Percentiles rank a stretch among this genome's conserved stretches.
Evolutionary conservation across 805 yeast genomes (phyloP).

Genomic region (Yarrowia sp.): DNA sequence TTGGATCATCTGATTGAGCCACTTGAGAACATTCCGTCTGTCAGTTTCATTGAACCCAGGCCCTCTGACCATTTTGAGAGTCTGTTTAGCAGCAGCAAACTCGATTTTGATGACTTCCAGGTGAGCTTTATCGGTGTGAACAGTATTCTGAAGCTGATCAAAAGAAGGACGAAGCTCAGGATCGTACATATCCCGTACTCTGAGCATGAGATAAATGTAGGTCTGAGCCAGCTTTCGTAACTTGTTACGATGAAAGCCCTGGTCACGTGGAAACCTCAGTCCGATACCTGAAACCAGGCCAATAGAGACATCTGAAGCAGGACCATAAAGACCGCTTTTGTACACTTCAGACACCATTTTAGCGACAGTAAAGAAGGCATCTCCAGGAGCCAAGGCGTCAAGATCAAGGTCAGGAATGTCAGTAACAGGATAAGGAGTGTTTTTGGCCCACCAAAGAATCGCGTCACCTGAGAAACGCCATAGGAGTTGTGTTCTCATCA

Average conservation of each 20-base stretch:
- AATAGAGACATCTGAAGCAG: neutral
- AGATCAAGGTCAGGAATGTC: neutral
- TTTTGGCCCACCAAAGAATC: conserved; percentile 8
- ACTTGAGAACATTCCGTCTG: neutral
- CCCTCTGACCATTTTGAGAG: neutral
- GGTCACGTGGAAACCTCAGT: neutral
- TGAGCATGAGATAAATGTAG: conserved; percentile 9
- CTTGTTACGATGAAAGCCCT: neutral
- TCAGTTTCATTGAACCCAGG: neutral
- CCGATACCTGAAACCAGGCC: conserved; percentile 1
- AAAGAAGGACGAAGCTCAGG: conserved; percentile 17
- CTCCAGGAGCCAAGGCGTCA: neutral
- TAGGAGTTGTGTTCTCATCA: conserved; percentile 5
- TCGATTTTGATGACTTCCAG: neutral
- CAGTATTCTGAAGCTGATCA: conserved; percentile 4
- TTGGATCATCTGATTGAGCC: conserved; percentile 3
- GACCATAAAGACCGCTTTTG: neutral
- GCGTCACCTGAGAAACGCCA: neutral
- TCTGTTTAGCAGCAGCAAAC: conserved; percentile 9
- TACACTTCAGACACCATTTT: conserved; percentile 1
- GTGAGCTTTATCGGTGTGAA: neutral
- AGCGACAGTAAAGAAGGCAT: neutral
- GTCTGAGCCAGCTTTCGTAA: conserved; percentile 6
- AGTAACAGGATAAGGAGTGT: neutral
- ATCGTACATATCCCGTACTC: neutral